These are phyloP conservation scores for Penicillium sp. DNA, from an alignment of 2,329 filamentous ascomycete species.

Conservation along the genomic window DNA sequence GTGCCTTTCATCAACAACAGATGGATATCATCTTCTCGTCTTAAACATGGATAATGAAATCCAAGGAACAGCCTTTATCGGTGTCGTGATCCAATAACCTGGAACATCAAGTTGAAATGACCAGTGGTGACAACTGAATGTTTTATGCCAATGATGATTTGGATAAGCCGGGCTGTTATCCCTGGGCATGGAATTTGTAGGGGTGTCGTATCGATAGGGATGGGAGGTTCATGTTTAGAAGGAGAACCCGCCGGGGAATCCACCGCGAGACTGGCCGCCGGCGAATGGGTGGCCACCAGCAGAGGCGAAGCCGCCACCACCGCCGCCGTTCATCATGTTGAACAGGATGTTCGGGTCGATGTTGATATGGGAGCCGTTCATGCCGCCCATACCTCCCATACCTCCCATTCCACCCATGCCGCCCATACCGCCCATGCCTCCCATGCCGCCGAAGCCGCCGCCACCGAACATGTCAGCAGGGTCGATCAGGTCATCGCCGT, in stretches of 20 bases:
- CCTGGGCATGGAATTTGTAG: neutral
- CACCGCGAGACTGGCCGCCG: slow-evolving; percentile 39
- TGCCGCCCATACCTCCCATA: slow-evolving; percentile 60
- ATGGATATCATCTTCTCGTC: neutral
- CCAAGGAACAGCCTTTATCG: neutral
- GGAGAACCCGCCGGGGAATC: slow-evolving; percentile 57
- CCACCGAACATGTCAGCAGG: slow-evolving; percentile 81
- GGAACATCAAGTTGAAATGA: neutral
- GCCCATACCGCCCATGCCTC: slow-evolving; percentile 53
- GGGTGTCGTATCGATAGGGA: neutral
- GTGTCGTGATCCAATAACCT: neutral
- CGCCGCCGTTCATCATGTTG: slow-evolving; percentile 76
- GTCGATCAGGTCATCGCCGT: slow-evolving; percentile 86
- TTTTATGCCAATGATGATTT: neutral
- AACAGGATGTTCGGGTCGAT: slow-evolving; percentile 79
- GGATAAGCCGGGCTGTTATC: neutral
- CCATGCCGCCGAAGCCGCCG: slow-evolving; percentile 52
- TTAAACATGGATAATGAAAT: neutral
- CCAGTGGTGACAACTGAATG: neutral
- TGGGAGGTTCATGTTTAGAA: slow-evolving; percentile 46
- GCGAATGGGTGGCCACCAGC: slow-evolving; percentile 50
- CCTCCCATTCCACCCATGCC: slow-evolving; percentile 48
- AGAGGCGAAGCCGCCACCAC: slow-evolving; percentile 48
- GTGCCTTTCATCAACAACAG: neutral
- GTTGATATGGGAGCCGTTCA: slow-evolving; percentile 51